Base-by-base conservation (phyloP, 2,329 filamentous ascomycete species). In the Orbilia ellipsospora region DNA sequence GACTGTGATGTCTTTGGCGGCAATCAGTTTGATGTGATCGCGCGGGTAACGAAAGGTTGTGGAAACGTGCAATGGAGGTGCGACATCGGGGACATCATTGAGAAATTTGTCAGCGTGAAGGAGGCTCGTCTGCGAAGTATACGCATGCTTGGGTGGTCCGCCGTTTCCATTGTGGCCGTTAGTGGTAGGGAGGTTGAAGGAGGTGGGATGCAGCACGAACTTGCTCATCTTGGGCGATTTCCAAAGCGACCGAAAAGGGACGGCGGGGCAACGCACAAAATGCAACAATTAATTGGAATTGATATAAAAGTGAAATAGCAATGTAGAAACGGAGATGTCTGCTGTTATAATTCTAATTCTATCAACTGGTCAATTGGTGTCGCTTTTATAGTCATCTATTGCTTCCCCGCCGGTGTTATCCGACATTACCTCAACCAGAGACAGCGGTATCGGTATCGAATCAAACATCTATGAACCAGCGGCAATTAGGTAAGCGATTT, bases 31-130 rank as follows among this genome's bases (percentile, higher is more conserved):
- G 4, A 89, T 86, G 1, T 93, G 92, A 81, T 97, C 87, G 63
- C 85, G 83, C 28, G 86, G 85, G 82, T 97, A 98, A 79, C 92
- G 89, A 83, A 93, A 98, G 15, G 93, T 98, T 12, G 94, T 97
- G 77, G 93, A 93, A 77, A 96, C 89, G 82, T 98, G 94, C 80
- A 98, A 86, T 2, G 94, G 89, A 73, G 95, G 94, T 12, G 94
- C 93, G 66, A 98, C 90, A 81, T 95, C 93, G 60, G 89, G 86
- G 57, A 74, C 66, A 7, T 65, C 60, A 78, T 91, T 88, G 80
- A 95, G 86, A 79, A 85, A 85, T 83, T 96, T 90, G 80, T 96
- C 93, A 77, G 91, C 92, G 82, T 96, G 93, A 42, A 74, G 23
- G 26, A 74, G 70, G 12, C 48, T 26, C 15, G 70, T 74, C 7